These are phyloP conservation scores for Septoria linicola DNA, from an alignment of 2,329 filamentous ascomycete genomes.

Conservation along the genomic window DNA sequence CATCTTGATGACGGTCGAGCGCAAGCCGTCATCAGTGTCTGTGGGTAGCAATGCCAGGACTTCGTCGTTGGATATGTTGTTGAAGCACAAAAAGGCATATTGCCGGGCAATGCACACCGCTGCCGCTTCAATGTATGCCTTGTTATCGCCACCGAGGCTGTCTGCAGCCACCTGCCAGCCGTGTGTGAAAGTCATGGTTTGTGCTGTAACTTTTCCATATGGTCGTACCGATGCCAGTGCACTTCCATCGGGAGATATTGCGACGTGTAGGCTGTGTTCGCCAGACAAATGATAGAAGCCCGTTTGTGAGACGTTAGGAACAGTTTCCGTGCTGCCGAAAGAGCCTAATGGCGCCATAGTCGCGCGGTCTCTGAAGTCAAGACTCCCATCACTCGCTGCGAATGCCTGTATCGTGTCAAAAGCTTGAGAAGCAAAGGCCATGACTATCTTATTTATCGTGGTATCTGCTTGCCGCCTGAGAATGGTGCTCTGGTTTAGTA, in stretches of 20 bases:
- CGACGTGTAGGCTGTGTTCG: constrained; percentile 51
- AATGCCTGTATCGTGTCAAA: constrained; percentile 71
- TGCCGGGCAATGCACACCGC: constrained; percentile 38
- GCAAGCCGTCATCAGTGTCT: constrained; percentile 55
- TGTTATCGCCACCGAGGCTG: constrained; percentile 28
- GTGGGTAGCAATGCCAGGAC: constrained; percentile 45
- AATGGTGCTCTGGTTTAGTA: constrained; percentile 38
- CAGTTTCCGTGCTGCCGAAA: constrained; percentile 61
- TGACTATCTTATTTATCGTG: constrained; percentile 65
- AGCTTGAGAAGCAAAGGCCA: constrained; percentile 67
- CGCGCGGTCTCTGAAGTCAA: constrained; percentile 75
- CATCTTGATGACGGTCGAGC: constrained; percentile 62
- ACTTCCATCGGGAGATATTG: constrained; percentile 51
- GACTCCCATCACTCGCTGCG: constrained; percentile 73
- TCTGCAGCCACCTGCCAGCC: constrained; percentile 35
- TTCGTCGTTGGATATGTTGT: constrained; percentile 51
- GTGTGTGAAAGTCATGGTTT: constrained; percentile 30
- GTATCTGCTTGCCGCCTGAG: constrained; percentile 68
- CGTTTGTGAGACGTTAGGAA: constrained; percentile 71
- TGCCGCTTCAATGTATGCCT: constrained; percentile 33
- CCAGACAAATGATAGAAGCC: constrained; percentile 71
- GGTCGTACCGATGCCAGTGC: constrained; percentile 46
- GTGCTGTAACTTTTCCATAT: constrained; percentile 44
- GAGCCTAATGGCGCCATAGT: constrained; percentile 66
- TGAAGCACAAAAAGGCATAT: constrained; percentile 39